Conservation (phyloP, 176 grass and related monocot species). For the Panicum miliaceum region DNA sequence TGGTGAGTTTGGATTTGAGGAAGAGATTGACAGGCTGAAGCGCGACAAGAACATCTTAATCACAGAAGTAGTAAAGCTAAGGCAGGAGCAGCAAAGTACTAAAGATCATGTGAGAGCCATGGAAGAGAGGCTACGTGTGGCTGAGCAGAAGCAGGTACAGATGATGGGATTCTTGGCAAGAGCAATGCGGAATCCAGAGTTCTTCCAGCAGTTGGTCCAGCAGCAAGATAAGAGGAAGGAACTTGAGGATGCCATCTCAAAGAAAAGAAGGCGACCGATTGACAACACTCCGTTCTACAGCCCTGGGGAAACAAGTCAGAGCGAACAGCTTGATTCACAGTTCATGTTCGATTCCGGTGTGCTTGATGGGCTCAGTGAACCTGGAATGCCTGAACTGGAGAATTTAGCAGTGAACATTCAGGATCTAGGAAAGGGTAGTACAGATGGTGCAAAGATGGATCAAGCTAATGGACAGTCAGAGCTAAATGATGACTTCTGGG, state of each 20-base stretch:
- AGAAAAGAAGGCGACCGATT: slow-evolving; percentile 82
- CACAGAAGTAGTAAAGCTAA: slow-evolving; percentile 81
- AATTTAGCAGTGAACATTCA: slow-evolving; percentile 49
- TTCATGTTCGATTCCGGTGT: slow-evolving; percentile 46
- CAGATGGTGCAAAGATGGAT: slow-evolving; percentile 26
- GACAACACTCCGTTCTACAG: slow-evolving; percentile 50
- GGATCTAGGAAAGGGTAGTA: slow-evolving; percentile 33
- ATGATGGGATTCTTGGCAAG: slow-evolving; percentile 87
- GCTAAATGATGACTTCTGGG: slow-evolving; percentile 73
- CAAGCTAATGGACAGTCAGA: slow-evolving; percentile 35
- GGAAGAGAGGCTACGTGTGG: slow-evolving; percentile 60
- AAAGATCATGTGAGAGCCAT: slow-evolving; percentile 67
- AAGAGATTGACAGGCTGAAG: slow-evolving; percentile 78
- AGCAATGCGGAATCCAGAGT: slow-evolving; percentile 75
- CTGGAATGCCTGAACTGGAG: slow-evolving; percentile 36
- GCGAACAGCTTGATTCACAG: slow-evolving; percentile 39
- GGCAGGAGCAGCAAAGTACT: slow-evolving; percentile 77
- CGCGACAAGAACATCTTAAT: slow-evolving; percentile 80
- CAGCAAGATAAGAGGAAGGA: slow-evolving; percentile 82
- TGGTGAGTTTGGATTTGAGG: slow-evolving; percentile 77
- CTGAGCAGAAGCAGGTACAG: slow-evolving; percentile 79
- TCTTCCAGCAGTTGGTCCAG: slow-evolving; percentile 72
- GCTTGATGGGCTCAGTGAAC: slow-evolving; percentile 30
- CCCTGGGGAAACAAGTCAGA: slow-evolving; percentile 34
- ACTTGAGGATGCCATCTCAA: slow-evolving; percentile 78